A percentile compares a stretch with the other conserved stretches of the same genome.
Conservation (phyloP, 768 basidiomycete species). For the Calocybe gangraenosa region DNA sequence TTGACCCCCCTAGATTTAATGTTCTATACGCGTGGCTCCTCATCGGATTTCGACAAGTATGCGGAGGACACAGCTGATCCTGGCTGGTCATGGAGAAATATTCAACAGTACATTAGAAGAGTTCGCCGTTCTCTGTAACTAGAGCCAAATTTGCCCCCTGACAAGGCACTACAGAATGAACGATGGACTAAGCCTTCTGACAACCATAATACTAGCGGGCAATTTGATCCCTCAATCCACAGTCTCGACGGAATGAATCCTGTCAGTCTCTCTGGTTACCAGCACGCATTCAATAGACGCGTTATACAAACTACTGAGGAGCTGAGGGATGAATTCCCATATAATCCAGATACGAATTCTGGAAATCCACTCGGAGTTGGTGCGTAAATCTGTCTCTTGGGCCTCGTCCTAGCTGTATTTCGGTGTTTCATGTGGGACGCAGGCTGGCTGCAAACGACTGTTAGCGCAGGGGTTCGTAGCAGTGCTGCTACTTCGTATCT, state of each 20-base stretch:
- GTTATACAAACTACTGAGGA: slow-evolving; percentile 31
- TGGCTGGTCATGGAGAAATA: slow-evolving; percentile 26
- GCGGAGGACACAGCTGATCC: slow-evolving; percentile 20
- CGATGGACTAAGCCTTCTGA: slow-evolving; percentile 24
- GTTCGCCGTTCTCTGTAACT: slow-evolving; percentile 5
- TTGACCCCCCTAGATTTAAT: slow-evolving; percentile 13
- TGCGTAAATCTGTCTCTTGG: slow-evolving; percentile 15
- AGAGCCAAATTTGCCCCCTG: neutral
- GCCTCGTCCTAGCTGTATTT: slow-evolving; percentile 9
- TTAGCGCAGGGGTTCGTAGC: slow-evolving; percentile 13
- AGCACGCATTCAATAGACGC: slow-evolving; percentile 23
- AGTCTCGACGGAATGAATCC: slow-evolving; percentile 14
- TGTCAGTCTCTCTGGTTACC: slow-evolving; percentile 23
- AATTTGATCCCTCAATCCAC: slow-evolving; percentile 22
- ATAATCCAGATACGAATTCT: slow-evolving; percentile 37
- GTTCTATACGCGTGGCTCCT: slow-evolving; percentile 21
- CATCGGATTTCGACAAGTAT: slow-evolving; percentile 24
- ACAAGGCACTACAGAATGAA: slow-evolving; percentile 20
- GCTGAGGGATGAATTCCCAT: slow-evolving; percentile 32
- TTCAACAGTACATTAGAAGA: slow-evolving; percentile 19
- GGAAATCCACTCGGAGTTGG: slow-evolving; percentile 38
- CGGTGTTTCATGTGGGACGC: slow-evolving; percentile 6
- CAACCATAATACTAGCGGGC: slow-evolving; percentile 25
- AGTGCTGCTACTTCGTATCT: slow-evolving; percentile 19
- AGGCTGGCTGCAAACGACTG: slow-evolving; percentile 15